Base-by-base conservation (phyloP, 78 protist species). In the Isochrysis galbana region DNA sequence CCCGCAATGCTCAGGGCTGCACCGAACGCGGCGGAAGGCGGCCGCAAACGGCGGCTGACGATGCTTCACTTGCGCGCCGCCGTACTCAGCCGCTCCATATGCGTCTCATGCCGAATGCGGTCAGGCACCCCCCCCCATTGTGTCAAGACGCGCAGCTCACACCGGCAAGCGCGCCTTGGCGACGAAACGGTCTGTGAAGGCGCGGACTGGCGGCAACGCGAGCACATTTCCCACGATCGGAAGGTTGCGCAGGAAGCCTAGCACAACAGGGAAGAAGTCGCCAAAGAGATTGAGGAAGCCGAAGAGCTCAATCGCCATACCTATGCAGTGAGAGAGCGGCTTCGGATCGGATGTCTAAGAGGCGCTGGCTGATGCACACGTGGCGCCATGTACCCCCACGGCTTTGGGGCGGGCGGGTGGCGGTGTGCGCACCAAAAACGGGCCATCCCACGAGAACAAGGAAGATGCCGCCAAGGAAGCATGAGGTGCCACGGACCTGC, bases 271-370 rank as follows among this genome's bases (percentile, higher is more conserved):
- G 93, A 91, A 91, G 90, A 91, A 91, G 78, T 91, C 90, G 36
- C 97, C 96, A 69, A 96, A 96, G n/a, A 96, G 91, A 45, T 96
- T 96, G 80, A 96, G 88, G 72, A 95, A 95, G 48, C 97, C 97
- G 72, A 95, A 96, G 17, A 25, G 46, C 92, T 96, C 96, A 36
- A 94, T 39, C 26, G 32, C 55, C 42, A 94, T 67, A 39, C 97
- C 95, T 29, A 94, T 54, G 48, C 92, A n/a, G n/a, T n/a, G n/a
- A n/a, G n/a, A n/a, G n/a, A n/a, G 78, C 1, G 10, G 17, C 41
- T 72, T 7, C 41, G 41, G 34, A n/a, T 21, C 41, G 29, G 82
- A n/a, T 11, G 82, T n/a, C 41, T 32, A 7, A 22, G 82, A 72
- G 82, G 42, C 82, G 17, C 82, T 7, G 42, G 29, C 82, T 32